A percentile compares a stretch with the other conserved stretches of the same genome.
Evolutionary conservation across 805 yeast genomes (phyloP).

Genomic region (Saccharomycopsis fermentans): DNA sequence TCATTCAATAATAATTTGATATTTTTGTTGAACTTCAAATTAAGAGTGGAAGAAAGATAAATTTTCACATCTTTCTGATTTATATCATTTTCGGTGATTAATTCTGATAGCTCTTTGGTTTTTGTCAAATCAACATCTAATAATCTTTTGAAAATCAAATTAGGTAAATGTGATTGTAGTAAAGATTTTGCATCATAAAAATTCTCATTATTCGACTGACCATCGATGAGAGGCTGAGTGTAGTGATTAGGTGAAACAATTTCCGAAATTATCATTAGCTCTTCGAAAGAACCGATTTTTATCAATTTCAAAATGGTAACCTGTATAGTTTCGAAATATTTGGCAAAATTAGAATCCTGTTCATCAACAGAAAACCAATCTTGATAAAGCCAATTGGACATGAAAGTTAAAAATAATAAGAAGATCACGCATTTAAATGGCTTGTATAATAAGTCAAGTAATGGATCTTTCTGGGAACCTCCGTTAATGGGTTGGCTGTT

Average conservation of each 20-base stretch:
- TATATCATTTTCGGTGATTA: conserved; percentile 4
- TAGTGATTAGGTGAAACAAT: conserved; percentile 31
- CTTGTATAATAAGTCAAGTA: neutral
- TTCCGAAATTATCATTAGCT: conserved; percentile 52
- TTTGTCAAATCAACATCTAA: conserved; percentile 39
- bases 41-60: conserved; percentile 9
- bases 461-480: neutral
- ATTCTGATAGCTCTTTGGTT: conserved; percentile 27
- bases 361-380: conserved; percentile 10
- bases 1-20: conserved; percentile 6
- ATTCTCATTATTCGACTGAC: conserved; percentile 32
- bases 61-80: neutral
- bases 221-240: neutral
- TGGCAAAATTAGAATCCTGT: conserved; percentile 13
- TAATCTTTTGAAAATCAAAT: conserved; percentile 41
- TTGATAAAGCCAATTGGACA: conserved; percentile 16
- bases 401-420: conserved; percentile 10
- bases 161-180: conserved; percentile 58
- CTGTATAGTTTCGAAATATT: conserved; percentile 11
- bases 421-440: conserved; percentile 9
- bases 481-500: neutral
- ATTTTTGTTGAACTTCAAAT: neutral
- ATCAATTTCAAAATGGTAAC: conserved; percentile 10
- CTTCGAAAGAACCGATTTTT: conserved; percentile 54
- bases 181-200: conserved; percentile 59